phyloP scores from a whole-genome alignment of 2,329 filamentous ascomycete genomes.

The Colletotrichum spinosum region DNA sequence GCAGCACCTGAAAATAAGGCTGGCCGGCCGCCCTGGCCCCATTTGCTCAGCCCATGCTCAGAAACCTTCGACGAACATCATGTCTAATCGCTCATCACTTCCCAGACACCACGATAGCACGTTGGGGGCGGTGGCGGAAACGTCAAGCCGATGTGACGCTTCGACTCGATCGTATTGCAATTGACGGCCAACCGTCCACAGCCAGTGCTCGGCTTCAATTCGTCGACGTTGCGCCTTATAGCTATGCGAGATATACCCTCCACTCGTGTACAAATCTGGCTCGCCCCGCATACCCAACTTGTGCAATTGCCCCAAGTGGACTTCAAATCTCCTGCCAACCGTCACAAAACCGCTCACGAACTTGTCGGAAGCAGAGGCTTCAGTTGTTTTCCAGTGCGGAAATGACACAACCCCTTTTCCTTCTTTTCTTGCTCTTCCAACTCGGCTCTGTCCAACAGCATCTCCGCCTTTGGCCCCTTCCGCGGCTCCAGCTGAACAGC shows the following conservation, averaged over 20 bases:
- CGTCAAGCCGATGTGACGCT: no score
- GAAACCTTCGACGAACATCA: no score
- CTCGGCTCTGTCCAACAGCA: no score
- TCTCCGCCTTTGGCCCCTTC: no score
- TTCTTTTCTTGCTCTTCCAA: neutral
- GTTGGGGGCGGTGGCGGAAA: no score
- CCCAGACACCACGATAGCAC: no score
- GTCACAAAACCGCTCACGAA: neutral
- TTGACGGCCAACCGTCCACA: no score
- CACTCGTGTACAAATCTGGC: neutral
- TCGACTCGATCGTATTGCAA: no score
- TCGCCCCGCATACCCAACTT: neutral
- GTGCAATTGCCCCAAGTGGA: neutral
- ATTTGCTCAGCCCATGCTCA: neutral
- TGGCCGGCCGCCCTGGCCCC: neutral
- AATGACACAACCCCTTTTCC: neutral
- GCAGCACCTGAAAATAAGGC: conserved; percentile 1
- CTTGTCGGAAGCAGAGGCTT: neutral
- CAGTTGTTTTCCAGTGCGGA: neutral
- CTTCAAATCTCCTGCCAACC: conserved; percentile 4
- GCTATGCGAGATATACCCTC: neutral
- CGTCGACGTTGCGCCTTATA: no score
- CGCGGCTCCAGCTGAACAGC: no score
- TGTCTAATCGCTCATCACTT: no score
- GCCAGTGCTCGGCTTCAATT: no score